Conservation (phyloP, 1,139 yeast species). For the Yamadazyma conglobata region DNA sequence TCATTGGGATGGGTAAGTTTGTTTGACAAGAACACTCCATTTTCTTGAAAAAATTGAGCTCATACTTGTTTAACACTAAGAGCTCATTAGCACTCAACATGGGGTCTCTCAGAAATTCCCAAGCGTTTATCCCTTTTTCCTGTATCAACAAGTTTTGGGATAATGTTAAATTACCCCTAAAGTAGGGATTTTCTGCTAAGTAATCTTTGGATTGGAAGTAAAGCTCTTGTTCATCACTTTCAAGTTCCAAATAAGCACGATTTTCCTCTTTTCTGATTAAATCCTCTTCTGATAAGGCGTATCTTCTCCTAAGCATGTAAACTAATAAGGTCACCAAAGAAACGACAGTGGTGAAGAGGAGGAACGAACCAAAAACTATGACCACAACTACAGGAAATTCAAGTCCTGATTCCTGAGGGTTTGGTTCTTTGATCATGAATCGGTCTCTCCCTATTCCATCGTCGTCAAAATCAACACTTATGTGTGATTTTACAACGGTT, state of each 20-base stretch:
- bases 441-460: no score
- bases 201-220: slow-evolving; percentile 68
- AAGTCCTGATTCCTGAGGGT: no score
- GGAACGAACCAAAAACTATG: slow-evolving; percentile 10
- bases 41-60: slow-evolving; percentile 66
- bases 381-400: slow-evolving; percentile 5
- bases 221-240: slow-evolving; percentile 76
- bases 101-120: slow-evolving; percentile 80
- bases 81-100: slow-evolving; percentile 59
- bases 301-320: slow-evolving; percentile 12
- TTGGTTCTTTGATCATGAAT: no score
- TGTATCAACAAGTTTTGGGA: slow-evolving; percentile 64
- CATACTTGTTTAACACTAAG: slow-evolving; percentile 67
- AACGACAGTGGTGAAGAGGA: slow-evolving; percentile 13
- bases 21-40: slow-evolving; percentile 79
- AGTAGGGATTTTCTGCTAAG: slow-evolving; percentile 54
- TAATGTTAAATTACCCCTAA: slow-evolving; percentile 40
- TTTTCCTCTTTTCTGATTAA: slow-evolving; percentile 60
- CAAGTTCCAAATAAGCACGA: slow-evolving; percentile 56
- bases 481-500: no score
- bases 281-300: slow-evolving; percentile 43
- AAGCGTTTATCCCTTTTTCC: slow-evolving; percentile 90
- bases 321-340: slow-evolving; percentile 13
- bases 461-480: no score
- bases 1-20: slow-evolving; percentile 81